phyloP scores from a whole-genome alignment of 192 early-diverging fungal species.

The Coemansia sp. region DNA sequence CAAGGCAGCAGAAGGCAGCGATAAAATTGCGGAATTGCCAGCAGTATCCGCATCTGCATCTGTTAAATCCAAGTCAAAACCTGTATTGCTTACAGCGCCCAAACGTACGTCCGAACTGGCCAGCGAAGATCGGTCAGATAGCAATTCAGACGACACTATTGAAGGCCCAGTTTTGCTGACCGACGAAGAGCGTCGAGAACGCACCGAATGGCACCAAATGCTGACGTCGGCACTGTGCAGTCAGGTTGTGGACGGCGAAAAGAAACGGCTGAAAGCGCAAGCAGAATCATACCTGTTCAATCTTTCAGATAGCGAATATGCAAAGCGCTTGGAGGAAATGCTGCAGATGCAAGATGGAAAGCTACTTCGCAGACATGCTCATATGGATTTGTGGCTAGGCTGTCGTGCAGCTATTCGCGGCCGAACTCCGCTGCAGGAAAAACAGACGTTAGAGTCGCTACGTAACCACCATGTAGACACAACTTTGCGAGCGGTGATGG shows the following conservation, averaged over 20 bases:
- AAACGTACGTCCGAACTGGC: neutral
- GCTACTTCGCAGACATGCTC: conserved; percentile 49
- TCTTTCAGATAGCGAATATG: conserved; percentile 28
- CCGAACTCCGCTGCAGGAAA: conserved; percentile 62
- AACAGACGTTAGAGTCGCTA: conserved; percentile 62
- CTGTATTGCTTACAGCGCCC: neutral
- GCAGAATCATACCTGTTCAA: conserved; percentile 23
- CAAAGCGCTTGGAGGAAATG: conserved; percentile 23
- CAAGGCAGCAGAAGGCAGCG: neutral
- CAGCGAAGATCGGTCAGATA: conserved; percentile 1
- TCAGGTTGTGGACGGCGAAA: conserved; percentile 81
- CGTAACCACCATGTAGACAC: conserved; percentile 46
- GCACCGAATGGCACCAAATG: conserved; percentile 85
- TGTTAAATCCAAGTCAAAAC: no score
- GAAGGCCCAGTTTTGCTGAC: conserved; percentile 14
- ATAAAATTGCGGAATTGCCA: no score
- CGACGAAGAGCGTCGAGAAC: conserved; percentile 60
- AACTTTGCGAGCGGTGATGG: conserved; percentile 57
- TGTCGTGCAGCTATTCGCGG: conserved; percentile 65
- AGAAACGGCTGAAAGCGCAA: conserved; percentile 60
- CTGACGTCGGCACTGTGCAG: conserved; percentile 75
- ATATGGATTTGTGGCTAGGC: conserved; percentile 70
- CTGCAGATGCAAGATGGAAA: conserved; percentile 39
- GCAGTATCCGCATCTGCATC: no score
- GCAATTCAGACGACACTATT: neutral